phyloP scores from a whole-genome alignment of 1,284 basidiomycete genomes.

The Singerocomus inundabilis region DNA sequence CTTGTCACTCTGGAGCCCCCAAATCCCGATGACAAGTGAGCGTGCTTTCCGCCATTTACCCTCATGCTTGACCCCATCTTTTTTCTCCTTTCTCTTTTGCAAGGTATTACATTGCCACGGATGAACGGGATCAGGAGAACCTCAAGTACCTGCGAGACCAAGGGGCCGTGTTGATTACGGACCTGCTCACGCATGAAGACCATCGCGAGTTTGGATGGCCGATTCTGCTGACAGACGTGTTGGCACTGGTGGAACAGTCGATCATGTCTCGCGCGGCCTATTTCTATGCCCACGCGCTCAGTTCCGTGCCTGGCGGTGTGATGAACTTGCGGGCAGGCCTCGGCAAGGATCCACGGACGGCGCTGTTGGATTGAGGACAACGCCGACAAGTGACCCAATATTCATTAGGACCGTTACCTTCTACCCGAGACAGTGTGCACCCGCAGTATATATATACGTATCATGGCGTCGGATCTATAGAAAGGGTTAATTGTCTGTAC shows the following conservation, averaged over 20 bases:
- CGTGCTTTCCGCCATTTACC: background rate
- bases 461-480: no score
- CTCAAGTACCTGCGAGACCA: conserved; percentile 36
- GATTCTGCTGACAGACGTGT: conserved; percentile 44
- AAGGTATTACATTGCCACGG: conserved; percentile 49
- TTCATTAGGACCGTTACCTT: no score
- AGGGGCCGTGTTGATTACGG: conserved; percentile 42
- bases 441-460: no score
- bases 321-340: conserved; percentile 40
- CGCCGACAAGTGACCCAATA: background rate
- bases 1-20: conserved; percentile 29
- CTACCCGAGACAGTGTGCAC: no score
- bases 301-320: conserved; percentile 44
- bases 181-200: conserved; percentile 44
- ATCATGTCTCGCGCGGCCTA: conserved; percentile 38
- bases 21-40: conserved; percentile 26
- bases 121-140: conserved; percentile 39
- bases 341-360: conserved; percentile 41
- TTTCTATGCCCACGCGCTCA: conserved; percentile 46
- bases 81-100: background rate
- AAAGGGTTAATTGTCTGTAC: no score
- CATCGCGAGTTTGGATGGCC: conserved; percentile 41
- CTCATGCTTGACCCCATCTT: no score
- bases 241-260: conserved; percentile 46
- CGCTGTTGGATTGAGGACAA: conserved; percentile 29